phyloP scores from a whole-genome alignment of 495 filamentous ascomycete genomes.

The Xylaria castorea region DNA sequence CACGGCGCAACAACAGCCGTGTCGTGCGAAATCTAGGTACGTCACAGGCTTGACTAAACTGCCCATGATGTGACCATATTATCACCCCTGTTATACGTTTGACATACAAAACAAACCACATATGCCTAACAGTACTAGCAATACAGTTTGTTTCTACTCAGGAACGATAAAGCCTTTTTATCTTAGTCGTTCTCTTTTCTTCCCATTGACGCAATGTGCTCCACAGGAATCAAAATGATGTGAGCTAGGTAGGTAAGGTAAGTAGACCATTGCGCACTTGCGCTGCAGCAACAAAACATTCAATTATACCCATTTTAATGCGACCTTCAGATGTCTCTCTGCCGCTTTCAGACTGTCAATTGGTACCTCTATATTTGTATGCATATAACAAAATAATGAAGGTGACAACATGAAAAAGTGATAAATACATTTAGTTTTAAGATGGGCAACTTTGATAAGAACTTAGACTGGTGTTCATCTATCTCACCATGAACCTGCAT shows the following conservation, averaged over 20 bases:
- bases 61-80: not conserved
- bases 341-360: not conserved
- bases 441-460: not conserved
- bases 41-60: not conserved
- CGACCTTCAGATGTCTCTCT: not conserved
- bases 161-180: not conserved
- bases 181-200: not conserved
- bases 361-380: not conserved
- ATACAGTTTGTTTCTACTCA: too few species aligned
- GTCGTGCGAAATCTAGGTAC: not conserved
- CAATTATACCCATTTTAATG: conserved; percentile 5
- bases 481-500: not conserved
- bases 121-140: too few species aligned
- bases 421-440: not conserved
- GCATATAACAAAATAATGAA: too few species aligned
- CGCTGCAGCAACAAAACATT: not conserved
- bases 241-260: too few species aligned
- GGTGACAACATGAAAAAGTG: too few species aligned
- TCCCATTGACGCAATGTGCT: not conserved
- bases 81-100: not conserved
- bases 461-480: not conserved
- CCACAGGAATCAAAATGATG: not conserved
- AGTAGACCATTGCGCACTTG: not conserved
- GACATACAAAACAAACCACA: not conserved
- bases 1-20: not conserved